Evolutionary conservation across 495 filamentous ascomycete species (phyloP).

Genomic region (Cercophora sp.): DNA sequence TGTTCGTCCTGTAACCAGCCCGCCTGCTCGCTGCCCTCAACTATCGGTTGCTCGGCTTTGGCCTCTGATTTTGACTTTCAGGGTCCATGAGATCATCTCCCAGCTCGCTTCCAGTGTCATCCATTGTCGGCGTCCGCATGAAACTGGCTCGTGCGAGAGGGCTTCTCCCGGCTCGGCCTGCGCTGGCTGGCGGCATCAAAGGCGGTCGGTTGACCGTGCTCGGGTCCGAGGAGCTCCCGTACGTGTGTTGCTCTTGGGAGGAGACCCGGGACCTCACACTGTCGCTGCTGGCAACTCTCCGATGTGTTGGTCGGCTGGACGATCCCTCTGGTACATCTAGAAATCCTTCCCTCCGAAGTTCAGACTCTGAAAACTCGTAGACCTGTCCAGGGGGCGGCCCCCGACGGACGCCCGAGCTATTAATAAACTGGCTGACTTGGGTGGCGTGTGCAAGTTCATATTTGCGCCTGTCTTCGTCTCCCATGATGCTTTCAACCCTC

Average conservation of each 20-base stretch:
- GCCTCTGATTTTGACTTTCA: not conserved
- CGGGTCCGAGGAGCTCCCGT: slow-evolving; percentile 8
- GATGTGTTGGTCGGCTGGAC: slow-evolving; percentile 22
- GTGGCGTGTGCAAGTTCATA: slow-evolving; percentile 64
- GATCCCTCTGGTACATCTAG: slow-evolving; percentile 27
- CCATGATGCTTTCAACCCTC: slow-evolving; percentile 80
- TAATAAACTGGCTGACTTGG: slow-evolving; percentile 41
- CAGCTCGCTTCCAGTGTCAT: slow-evolving; percentile 27
- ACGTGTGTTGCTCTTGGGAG: slow-evolving; percentile 7
- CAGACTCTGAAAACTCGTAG: slow-evolving; percentile 50
- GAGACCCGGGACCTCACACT: slow-evolving; percentile 18
- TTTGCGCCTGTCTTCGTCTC: slow-evolving; percentile 69
- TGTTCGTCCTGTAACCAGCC: not conserved
- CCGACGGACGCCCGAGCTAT: slow-evolving; percentile 50
- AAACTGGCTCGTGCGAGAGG: slow-evolving; percentile 32
- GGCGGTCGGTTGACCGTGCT: slow-evolving; percentile 9
- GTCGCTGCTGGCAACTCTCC: slow-evolving; percentile 30
- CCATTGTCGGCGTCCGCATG: slow-evolving; percentile 24
- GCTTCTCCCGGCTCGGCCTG: slow-evolving; percentile 25
- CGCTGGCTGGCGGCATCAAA: slow-evolving; percentile 13
- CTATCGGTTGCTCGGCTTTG: slow-evolving; percentile 15
- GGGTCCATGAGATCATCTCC: slow-evolving; percentile 8
- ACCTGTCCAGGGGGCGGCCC: slow-evolving; percentile 47
- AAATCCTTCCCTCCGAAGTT: slow-evolving; percentile 44
- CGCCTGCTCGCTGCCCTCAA: not conserved